Evolutionary conservation across 1,284 basidiomycete genomes (phyloP), one percentile per base, ranked within the genome.

Genomic region (Marasmius oreades): DNA sequence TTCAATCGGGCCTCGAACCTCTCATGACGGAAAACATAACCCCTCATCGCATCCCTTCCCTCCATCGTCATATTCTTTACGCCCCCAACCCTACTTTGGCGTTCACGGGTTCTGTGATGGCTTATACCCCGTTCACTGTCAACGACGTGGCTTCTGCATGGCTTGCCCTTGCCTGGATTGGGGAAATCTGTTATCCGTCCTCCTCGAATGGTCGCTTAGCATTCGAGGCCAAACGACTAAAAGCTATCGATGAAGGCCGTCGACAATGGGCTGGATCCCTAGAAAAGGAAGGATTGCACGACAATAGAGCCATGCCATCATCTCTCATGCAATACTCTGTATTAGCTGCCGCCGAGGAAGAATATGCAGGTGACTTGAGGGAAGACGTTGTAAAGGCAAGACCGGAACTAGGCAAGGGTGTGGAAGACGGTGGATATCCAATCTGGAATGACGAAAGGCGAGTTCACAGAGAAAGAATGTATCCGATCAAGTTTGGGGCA

Each of bases 51-150:
- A 64, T 81, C 4, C 77, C 77, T 0, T 69, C 61, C 3, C 69
- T 79, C 26, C 72, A 78, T 59, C 66, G 70, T 12, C 71, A 79
- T 46, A 70, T 76, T n/a, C 55, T 81, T 10, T 78, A 79, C 53
- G 73, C 76, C 1, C 62, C 65, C 48, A 79, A 76, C 53, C 71
- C 77, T 1, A 66, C 73, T 0, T 66, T 80, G 2, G 77, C 74
- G 4, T 79, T 80, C 64, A 67, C 75, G 33, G 75, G 75, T 28
- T 52, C 53, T 7, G 22, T 31, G 6, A 53, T 56, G 50, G 44
- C 51, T 16, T 59, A 46, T 18, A 55, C 54, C 2, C 58, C 58
- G 11, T 59, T 59, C 52, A 56, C 52, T 14, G 55, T 59, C 22
- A 52, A 55, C 7, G 58, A 59, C 39, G 28, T 59, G 16, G 43